Base-by-base conservation (phyloP, 176 grass and related monocot genomes). In the Oryza officinalis region DNA sequence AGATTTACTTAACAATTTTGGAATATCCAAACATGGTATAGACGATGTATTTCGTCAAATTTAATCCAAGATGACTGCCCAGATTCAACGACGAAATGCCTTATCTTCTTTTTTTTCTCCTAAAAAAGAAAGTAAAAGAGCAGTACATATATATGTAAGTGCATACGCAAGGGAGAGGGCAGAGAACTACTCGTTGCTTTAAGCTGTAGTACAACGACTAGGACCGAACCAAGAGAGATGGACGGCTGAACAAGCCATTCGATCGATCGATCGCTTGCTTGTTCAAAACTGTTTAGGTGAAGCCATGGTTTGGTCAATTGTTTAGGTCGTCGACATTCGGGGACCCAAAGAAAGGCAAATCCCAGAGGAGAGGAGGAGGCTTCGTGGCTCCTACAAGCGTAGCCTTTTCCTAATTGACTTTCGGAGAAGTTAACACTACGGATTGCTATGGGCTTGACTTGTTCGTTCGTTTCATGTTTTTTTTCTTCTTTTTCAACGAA, bases 201-300 rank as follows among this genome's bases (percentile, higher is more conserved):
- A 76, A n/a, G 67, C 76, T 27, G 59, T 23, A 33, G 63, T 14
- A 33, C 57, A 2, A 27, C 27, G 61, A 75, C 71, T 63, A n/a
- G 72, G 72, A 54, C 71, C 25, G 11, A 25, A 61, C 57, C 57
- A 23, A n/a, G 57, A 25, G 20, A 73, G 33, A 44, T 27, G 41
- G 8, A 72, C 10, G 2, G 25, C 25, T 73, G n/a, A 61, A 61
- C 43, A 15, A 10, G 25, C 23, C 70, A 45, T 47, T 18, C 6
- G 25, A 74, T 50, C 26, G 26, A 14, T 50, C 11, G 31, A n/a
- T 63, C 13, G 80, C 38, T 70, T 57, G 45, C 41, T 57, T 30
- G 77, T 85, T 75, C 71, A 50, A 75, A 89, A 59, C 72, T 27
- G 71, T 76, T 81, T 78, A 75, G 63, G 82, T 75, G 77, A 72